Base-by-base conservation (phyloP, 1,284 basidiomycete genomes). In the Fomes fomentarius region DNA sequence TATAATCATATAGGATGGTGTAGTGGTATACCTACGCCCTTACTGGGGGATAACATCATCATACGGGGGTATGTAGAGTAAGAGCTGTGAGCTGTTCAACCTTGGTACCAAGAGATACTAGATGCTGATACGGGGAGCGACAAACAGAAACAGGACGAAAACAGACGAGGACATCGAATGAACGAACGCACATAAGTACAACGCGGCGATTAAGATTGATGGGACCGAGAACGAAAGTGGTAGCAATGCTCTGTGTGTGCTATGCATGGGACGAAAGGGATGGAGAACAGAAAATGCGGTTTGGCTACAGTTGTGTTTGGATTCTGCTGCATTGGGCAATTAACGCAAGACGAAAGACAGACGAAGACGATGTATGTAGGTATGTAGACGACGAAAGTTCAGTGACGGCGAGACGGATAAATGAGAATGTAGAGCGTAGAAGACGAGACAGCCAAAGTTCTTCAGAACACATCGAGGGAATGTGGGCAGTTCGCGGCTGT, bases 401-500 rank as follows among this genome's bases (percentile, higher is more conserved):
- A 17, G 2, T 37, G 34, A n/a, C n/a, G n/a, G n/a, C n/a, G n/a
- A n/a, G n/a, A n/a, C n/a, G n/a, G n/a, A n/a, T n/a, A 12, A 30
- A 30, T 30, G 28, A 30, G 28, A 30, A 30, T 6, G 28, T 6
- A 30, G 7, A 30, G 7, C 28, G 28, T 30, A 7, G 28, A 30
- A 7, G 28, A 12, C 28, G 28, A 12, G 28, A 30, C 3, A 26
- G 14, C 8, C 19, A 3, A 26, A n/a, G 17, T 2, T 34, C 9
- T 35, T 69, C 69, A 93, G 71, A 93, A 93, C 46, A 93, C 88
- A 69, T 93, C 90, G 68, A 85, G 69, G 14, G 90, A 89, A 69
- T 91, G 83, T 35, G 91, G 91, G 64, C 90, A 93, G 54, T 89
- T 81, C 31, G 78, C 78, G 4, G 89, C 81, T 25, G 74, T 64